A percentile compares a stretch with the other conserved stretches of the same genome.
These are phyloP conservation scores for Zoysia pacifica DNA, from an alignment of 176 grass and related monocot genomes.

Conservation along the genomic window DNA sequence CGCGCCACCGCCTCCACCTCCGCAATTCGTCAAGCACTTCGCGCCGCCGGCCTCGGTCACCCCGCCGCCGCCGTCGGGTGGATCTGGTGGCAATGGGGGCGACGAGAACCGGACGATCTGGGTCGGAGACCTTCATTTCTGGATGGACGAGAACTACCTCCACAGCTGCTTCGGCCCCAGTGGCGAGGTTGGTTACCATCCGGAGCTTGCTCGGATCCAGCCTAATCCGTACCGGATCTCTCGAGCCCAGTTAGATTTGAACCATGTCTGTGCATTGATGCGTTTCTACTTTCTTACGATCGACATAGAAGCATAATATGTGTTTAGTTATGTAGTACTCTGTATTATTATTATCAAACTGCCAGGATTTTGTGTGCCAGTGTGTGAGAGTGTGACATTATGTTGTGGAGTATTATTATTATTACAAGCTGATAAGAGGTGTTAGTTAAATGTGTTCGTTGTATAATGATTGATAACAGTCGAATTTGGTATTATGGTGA, in stretches of 20 bases:
- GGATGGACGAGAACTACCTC: constrained; percentile 67
- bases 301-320: not conserved
- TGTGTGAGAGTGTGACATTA: not conserved
- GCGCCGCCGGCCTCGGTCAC: constrained; percentile 42
- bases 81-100: constrained; percentile 46
- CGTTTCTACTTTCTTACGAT: not conserved
- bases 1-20: constrained; percentile 44
- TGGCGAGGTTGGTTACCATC: constrained; percentile 46
- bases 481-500: not conserved
- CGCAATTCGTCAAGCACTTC: constrained; percentile 54
- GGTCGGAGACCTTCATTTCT: constrained; percentile 65
- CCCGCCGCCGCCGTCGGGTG: constrained; percentile 44
- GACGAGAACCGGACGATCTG: constrained; percentile 71
- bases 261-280: not conserved
- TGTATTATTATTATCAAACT: too few species aligned
- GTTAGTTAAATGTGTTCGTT: not conserved
- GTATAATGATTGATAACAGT: not conserved
- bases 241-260: constrained; percentile 16
- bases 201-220: constrained; percentile 30
- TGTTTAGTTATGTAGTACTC: too few species aligned
- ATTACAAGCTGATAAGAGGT: too few species aligned
- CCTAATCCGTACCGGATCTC: constrained; percentile 46
- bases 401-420: not conserved
- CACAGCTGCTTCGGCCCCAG: constrained; percentile 62
- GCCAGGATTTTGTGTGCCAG: not conserved